Conservation (phyloP, 345 rosid genomes). For the Chamaenerion angustifolium region DNA sequence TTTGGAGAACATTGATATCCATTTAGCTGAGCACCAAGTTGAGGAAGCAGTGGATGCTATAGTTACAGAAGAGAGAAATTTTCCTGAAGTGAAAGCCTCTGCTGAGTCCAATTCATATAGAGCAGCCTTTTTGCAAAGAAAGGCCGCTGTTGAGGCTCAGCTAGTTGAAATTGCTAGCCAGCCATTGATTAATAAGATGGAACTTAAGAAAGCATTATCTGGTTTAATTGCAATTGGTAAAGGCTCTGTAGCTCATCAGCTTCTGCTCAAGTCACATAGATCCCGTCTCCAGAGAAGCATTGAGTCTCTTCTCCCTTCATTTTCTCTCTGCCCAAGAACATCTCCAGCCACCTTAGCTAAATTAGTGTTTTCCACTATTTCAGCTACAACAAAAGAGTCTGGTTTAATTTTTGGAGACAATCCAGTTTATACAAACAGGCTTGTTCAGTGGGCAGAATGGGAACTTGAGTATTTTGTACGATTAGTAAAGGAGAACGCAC, state of each 20-base stretch:
- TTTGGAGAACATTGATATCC: slow-evolving; percentile 60
- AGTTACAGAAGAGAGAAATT: slow-evolving; percentile 58
- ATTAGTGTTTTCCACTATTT: slow-evolving; percentile 67
- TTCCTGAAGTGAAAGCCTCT: slow-evolving; percentile 39
- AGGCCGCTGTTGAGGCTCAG: slow-evolving; percentile 56
- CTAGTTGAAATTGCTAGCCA: slow-evolving; percentile 52
- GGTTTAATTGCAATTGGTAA: slow-evolving; percentile 71
- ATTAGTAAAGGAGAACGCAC: slow-evolving; percentile 69
- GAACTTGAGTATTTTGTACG: slow-evolving; percentile 75
- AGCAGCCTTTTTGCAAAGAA: slow-evolving; percentile 49
- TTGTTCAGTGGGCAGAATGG: slow-evolving; percentile 96
- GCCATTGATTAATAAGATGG: slow-evolving; percentile 36
- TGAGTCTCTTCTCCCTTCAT: slow-evolving; percentile 60
- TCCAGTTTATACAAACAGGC: slow-evolving; percentile 66
- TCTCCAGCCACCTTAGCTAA: slow-evolving; percentile 68
- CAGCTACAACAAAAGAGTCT: slow-evolving; percentile 56
- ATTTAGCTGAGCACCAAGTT: slow-evolving; percentile 72
- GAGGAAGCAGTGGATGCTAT: slow-evolving; percentile 65
- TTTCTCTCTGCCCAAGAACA: slow-evolving; percentile 51
- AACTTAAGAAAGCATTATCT: slow-evolving; percentile 42
- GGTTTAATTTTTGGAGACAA: slow-evolving; percentile 67
- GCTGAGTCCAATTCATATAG: slow-evolving; percentile 34
- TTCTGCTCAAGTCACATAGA: slow-evolving; percentile 40
- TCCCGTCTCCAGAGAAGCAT: slow-evolving; percentile 51
- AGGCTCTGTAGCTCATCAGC: slow-evolving; percentile 72